phyloP scores from a whole-genome alignment of 176 grass and related monocot species.

The Paspalum vaginatum region DNA sequence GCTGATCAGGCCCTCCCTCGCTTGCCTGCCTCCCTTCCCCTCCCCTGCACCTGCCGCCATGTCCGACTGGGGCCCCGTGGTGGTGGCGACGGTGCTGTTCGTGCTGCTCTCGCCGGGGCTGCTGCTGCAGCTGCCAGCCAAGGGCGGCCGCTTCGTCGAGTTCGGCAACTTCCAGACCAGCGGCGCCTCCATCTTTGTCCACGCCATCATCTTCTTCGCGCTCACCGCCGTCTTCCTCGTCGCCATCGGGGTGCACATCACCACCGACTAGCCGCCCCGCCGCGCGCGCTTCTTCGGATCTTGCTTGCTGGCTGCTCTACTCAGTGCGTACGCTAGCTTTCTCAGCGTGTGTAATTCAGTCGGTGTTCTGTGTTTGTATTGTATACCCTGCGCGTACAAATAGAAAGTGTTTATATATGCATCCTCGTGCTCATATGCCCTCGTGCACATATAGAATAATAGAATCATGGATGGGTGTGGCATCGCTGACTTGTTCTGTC shows the following conservation, averaged over 20 bases:
- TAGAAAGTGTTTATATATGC: background rate
- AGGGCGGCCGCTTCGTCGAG: constrained; percentile 35
- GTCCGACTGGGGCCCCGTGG: constrained; percentile 58
- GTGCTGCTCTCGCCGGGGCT: constrained; percentile 59
- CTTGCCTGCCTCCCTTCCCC: background rate
- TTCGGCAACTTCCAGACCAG: constrained; percentile 58
- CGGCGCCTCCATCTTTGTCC: constrained; percentile 50
- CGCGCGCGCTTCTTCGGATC: background rate
- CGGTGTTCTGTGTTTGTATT: background rate
- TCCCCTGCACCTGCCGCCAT: background rate
- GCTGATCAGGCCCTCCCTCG: too few species aligned
- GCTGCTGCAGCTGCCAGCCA: constrained; percentile 47
- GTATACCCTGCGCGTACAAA: background rate
- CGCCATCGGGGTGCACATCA: constrained; percentile 57
- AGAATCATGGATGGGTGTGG: background rate
- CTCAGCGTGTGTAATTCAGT: background rate
- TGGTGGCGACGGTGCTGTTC: constrained; percentile 47
- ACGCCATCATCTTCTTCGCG: constrained; percentile 57
- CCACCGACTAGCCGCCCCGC: background rate
- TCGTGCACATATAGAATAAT: too few species aligned
- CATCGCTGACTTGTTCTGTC: too few species aligned
- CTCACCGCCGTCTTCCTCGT: constrained; percentile 54
- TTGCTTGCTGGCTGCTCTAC: background rate
- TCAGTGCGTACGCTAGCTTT: too few species aligned
- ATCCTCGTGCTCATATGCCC: too few species aligned